Conservation (phyloP, 768 basidiomycete species). For the Melanogaster broomeanus region DNA sequence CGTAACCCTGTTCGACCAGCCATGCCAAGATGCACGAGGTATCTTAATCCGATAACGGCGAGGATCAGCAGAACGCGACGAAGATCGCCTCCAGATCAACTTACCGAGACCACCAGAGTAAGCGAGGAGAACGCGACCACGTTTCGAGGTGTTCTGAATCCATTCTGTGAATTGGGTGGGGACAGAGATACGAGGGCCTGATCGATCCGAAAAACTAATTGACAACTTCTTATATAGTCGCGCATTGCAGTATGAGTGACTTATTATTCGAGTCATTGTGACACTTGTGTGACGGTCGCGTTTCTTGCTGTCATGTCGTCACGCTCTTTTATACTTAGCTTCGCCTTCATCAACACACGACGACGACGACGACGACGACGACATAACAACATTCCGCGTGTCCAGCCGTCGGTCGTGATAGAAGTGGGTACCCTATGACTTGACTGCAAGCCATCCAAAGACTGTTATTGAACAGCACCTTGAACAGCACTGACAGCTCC, state of each 20-base stretch:
- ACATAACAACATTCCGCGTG: not conserved
- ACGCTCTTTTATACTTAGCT: not conserved
- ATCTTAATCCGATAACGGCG: slow-evolving; percentile 50
- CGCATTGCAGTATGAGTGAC: not conserved
- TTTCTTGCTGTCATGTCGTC: not conserved
- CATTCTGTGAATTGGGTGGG: not conserved
- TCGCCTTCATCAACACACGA: not conserved
- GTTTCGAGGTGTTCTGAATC: slow-evolving; percentile 34
- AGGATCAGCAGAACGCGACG: slow-evolving; percentile 7
- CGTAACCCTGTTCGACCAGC: slow-evolving; percentile 98
- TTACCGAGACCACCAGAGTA: slow-evolving; percentile 97
- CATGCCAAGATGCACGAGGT: slow-evolving; percentile 99
- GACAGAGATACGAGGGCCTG: not conserved
- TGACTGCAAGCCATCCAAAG: not conserved
- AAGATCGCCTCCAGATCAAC: slow-evolving; percentile 29
- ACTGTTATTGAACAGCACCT: not conserved
- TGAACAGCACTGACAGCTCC: no score
- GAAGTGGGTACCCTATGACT: not conserved
- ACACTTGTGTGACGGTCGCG: slow-evolving; percentile 1
- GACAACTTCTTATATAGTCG: not conserved
- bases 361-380: not conserved
- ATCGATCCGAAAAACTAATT: not conserved
- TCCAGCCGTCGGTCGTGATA: not conserved
- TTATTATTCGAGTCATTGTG: not conserved
- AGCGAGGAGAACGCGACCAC: slow-evolving; percentile 90